phyloP scores from a whole-genome alignment of 495 filamentous ascomycete genomes.

The Aspergillus campestris region DNA sequence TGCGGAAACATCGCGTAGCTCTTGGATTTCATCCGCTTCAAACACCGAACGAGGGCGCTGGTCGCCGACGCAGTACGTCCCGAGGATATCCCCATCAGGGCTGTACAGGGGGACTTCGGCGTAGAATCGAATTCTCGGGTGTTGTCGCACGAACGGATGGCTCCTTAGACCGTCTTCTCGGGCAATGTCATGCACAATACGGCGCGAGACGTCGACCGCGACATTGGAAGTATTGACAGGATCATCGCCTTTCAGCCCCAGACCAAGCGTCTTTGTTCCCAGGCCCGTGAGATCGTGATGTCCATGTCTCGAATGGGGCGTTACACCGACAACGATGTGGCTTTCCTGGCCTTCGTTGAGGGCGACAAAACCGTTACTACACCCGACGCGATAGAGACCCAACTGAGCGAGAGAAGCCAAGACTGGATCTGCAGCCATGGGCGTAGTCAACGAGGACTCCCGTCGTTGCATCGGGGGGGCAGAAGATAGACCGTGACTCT shows the following conservation, averaged over 20 bases:
- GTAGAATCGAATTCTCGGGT: constrained; percentile 45
- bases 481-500: not conserved
- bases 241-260: not conserved
- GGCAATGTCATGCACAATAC: constrained; percentile 39
- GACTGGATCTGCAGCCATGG: constrained; percentile 39
- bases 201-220: constrained; percentile 17
- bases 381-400: constrained; percentile 44
- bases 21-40: constrained; percentile 10
- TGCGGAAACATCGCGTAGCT: constrained; percentile 17
- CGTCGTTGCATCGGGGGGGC: no score
- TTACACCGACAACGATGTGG: constrained; percentile 55
- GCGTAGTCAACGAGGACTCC: not conserved
- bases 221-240: not conserved
- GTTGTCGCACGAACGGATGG: constrained; percentile 25
- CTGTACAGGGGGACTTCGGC: constrained; percentile 53
- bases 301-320: constrained; percentile 9
- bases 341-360: constrained; percentile 45
- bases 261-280: constrained; percentile 33
- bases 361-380: constrained; percentile 43
- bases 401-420: constrained; percentile 55
- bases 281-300: constrained; percentile 7
- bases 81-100: constrained; percentile 48
- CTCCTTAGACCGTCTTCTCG: constrained; percentile 33
- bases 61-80: constrained; percentile 53
- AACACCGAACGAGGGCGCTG: constrained; percentile 30